Percentiles rank a stretch among this genome's conserved stretches.
Evolutionary conservation across 2,329 filamentous ascomycete genomes (phyloP).

Genomic region (Cordyceps militaris): DNA sequence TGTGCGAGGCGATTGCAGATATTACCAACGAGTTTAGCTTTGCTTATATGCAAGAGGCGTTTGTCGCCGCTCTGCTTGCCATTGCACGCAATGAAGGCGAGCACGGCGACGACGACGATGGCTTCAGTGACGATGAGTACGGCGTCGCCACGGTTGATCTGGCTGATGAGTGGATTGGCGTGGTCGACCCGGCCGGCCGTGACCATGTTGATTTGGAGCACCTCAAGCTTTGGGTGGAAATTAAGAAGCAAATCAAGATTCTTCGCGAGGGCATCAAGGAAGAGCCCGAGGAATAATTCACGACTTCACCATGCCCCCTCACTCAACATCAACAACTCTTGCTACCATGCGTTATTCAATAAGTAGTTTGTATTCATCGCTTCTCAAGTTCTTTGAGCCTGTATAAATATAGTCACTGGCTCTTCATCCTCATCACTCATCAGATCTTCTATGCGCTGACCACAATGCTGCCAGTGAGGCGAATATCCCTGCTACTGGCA

Average conservation of each 20-base stretch:
- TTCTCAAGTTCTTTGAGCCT: neutral
- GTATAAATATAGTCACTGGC: neutral
- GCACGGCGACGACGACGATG: slow-evolving; percentile 18
- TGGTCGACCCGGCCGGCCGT: slow-evolving; percentile 20
- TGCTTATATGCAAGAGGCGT: slow-evolving; percentile 63
- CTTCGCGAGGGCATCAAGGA: slow-evolving; percentile 52
- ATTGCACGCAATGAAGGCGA: slow-evolving; percentile 37
- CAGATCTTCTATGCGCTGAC: neutral
- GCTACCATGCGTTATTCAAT: neutral
- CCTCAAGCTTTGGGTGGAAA: slow-evolving; percentile 51
- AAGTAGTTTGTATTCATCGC: neutral
- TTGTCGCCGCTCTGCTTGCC: slow-evolving; percentile 54
- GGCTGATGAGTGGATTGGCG: slow-evolving; percentile 32
- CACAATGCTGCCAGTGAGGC: slow-evolving; percentile 14
- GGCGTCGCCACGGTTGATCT: slow-evolving; percentile 22
- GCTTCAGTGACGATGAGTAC: slow-evolving; percentile 22
- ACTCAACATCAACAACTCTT: neutral
- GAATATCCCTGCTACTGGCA: slow-evolving; percentile 38
- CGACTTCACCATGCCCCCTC: neutral
- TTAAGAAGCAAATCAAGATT: slow-evolving; percentile 56
- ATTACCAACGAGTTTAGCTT: slow-evolving; percentile 62
- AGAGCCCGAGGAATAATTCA: slow-evolving; percentile 14
- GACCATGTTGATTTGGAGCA: slow-evolving; percentile 39
- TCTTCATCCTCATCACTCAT: neutral
- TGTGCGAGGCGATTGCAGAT: slow-evolving; percentile 51